Base-by-base conservation (phyloP, 805 yeast genomes). In the Candida quercuum region DNA sequence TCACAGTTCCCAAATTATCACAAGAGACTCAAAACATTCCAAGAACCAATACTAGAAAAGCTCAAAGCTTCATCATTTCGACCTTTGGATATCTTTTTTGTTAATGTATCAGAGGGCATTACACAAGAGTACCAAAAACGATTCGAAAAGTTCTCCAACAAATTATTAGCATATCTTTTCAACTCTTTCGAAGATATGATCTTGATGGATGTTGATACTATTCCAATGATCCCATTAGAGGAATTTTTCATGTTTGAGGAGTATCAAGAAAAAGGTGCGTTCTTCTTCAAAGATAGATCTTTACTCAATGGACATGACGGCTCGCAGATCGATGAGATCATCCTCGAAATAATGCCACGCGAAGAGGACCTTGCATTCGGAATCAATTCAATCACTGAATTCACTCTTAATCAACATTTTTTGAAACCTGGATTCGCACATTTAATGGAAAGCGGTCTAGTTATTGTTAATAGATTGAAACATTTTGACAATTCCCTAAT, bases 91-190 rank as follows among this genome's bases (percentile, higher is more conserved):
- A n/a, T 60, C 1, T 50, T 59, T 52, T 59, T 59, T 39, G 51
- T 59, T 28, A 41, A 54, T 40, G 24, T 38, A 6, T 20, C 35
- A 3, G 13, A 8, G 19, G 13, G 36, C 27, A 28, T 35, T 20
- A 5, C 20, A 35, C n/a, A 11, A 1, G 26, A 24, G 9, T 14
- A 27, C 16, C 7, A 31, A 32, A 22, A 3, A 6, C 13, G 25
- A n/a, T 66, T 62, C 61, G 27, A 64, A 60, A 53, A 53, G 48
- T 62, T 51, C 39, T 46, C 53, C 14, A 60, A 59, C 33, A 78
- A 78, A 52, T 67, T 78, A 53, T 47, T 76, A 24, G 79, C 82
- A 1, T 59, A 70, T n/a, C 42, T 75, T 19, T 78, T 78, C 53
- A 76, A 67, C 32, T 64, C 75, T 10, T 76, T 75, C 47, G 63